Percentiles rank a stretch among this genome's conserved stretches.
These are phyloP conservation scores for Puccinia horiana DNA, from an alignment of 1,284 basidiomycete species.

Conservation along the genomic window DNA sequence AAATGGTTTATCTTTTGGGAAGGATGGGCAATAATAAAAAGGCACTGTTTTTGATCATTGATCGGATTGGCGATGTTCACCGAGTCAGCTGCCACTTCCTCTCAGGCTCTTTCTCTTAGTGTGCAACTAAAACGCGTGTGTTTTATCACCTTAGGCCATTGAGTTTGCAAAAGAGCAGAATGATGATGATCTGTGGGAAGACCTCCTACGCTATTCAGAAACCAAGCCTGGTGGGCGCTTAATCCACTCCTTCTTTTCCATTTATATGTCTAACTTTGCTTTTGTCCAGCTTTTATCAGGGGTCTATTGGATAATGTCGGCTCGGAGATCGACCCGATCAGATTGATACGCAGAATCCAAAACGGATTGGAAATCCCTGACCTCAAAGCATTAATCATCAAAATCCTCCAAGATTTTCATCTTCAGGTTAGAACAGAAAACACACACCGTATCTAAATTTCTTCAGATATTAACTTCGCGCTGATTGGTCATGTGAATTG, in stretches of 20 bases:
- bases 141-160: conserved; percentile 70
- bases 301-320: conserved; percentile 89
- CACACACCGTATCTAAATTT: neutral
- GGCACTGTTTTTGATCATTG: conserved; percentile 91
- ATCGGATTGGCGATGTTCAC: conserved; percentile 87
- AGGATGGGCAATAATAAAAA: conserved; percentile 96
- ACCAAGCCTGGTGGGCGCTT: conserved; percentile 73
- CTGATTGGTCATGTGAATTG: neutral
- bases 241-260: neutral
- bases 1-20: conserved; percentile 97
- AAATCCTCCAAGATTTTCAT: conserved; percentile 94
- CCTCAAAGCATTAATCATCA: conserved; percentile 88
- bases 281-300: conserved; percentile 78
- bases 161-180: conserved; percentile 98
- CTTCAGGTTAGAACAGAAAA: conserved; percentile 66
- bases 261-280: neutral
- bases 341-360: conserved; percentile 88
- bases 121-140: neutral
- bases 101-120: neutral
- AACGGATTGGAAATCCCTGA: conserved; percentile 95
- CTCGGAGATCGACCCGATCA: conserved; percentile 90
- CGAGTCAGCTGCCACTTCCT: conserved; percentile 63
- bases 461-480: neutral
- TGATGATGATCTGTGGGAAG: conserved; percentile 97
- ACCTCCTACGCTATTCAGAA: conserved; percentile 89